Evolutionary conservation across 2,329 filamentous ascomycete species (phyloP), one percentile per base, ranked within the genome.

Genomic region (Neurospora crassa): DNA sequence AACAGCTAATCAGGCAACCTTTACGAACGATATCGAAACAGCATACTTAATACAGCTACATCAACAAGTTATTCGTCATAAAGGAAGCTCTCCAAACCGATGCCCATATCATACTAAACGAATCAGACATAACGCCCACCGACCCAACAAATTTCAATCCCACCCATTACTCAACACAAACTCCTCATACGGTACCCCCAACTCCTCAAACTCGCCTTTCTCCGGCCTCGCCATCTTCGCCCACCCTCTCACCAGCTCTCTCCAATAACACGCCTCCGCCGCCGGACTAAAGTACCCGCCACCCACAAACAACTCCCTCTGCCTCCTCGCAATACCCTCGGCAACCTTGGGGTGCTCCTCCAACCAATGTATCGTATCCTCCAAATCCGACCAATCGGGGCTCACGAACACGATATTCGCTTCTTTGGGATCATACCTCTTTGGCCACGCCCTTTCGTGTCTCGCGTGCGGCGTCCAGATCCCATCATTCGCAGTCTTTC

Each of bases 221-320:
- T 81, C 79, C 0, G 78, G 75, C 53, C 77, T 76, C 40, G 78
- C 84, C 12, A 85, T 81, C 45, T 78, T 73, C 70, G 78, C 80
- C 85, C 85, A 87, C 0, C 83, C 84, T 70, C 80, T 79, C 29
- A 87, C 76, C 72, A 85, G 70, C 0, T 81, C 82, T 53, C 85
- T 80, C 85, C 85, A 87, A 78, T 87, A 87, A 74, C 85, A 87
- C 71, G 76, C 78, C 77, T 87, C 85, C 0, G 85, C 84, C n/a
- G 84, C 84, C 16, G 81, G 81, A 71, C 82, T 84, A 67, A 85
- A 78, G 74, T 85, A 84, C 0, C 84, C 85, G 0, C 78, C 80
- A 14, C 78, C 81, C 1, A 80, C 79, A 75, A 84, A 84, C 68
- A 82, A 70, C 16, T 79, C 80, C 69, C 84, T 80, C 79, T 87